Evolutionary conservation across 768 basidiomycete genomes (phyloP).

Genomic region (Mycena floridula): DNA sequence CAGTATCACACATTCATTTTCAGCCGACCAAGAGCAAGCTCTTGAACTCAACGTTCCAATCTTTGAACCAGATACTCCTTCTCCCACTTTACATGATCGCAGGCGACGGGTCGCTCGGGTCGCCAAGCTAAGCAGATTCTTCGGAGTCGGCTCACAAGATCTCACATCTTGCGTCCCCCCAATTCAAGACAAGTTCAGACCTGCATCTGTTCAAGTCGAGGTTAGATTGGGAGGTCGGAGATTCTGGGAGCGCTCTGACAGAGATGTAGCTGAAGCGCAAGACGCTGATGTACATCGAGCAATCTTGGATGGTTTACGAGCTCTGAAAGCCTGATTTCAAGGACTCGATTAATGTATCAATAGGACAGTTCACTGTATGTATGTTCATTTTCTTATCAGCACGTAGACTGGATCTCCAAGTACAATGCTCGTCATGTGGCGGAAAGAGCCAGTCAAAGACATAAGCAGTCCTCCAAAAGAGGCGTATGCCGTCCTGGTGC

Average conservation of each 20-base stretch:
- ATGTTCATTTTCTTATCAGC: slow-evolving; percentile 66
- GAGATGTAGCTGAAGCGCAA: slow-evolving; percentile 25
- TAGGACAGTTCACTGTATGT: background rate
- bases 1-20: too few species aligned
- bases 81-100: slow-evolving; percentile 21
- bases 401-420: slow-evolving; percentile 92
- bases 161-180: slow-evolving; percentile 19
- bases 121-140: slow-evolving; percentile 53
- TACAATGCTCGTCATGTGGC: slow-evolving; percentile 88
- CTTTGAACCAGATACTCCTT: too few species aligned
- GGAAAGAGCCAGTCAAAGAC: slow-evolving; percentile 87
- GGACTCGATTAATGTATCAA: slow-evolving; percentile 1
- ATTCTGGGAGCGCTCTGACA: slow-evolving; percentile 33
- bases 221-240: slow-evolving; percentile 32
- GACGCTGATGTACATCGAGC: slow-evolving; percentile 36
- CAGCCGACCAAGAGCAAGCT: too few species aligned
- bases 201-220: slow-evolving; percentile 23
- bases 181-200: background rate
- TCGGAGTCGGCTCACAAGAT: slow-evolving; percentile 46
- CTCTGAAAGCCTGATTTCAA: slow-evolving; percentile 24
- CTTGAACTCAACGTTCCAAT: too few species aligned
- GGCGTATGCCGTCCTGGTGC: slow-evolving; percentile 83
- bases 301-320: slow-evolving; percentile 38
- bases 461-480: slow-evolving; percentile 95
- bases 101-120: slow-evolving; percentile 44